Conservation (phyloP, 768 basidiomycete species). For the Lentinus tigrinus region DNA sequence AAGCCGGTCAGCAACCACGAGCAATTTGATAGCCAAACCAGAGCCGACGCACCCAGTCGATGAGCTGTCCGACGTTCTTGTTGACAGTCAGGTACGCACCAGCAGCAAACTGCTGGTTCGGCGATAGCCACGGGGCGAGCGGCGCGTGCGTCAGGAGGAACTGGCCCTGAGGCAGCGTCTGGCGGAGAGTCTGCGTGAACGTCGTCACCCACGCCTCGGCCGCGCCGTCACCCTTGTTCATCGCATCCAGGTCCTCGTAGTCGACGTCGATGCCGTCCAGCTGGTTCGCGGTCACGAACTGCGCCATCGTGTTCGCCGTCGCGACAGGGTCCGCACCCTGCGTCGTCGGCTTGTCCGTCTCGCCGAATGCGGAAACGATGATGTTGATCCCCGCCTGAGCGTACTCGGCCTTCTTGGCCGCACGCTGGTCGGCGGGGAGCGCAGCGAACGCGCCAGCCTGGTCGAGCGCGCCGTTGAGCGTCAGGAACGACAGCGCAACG, state of each 20-base stretch:
- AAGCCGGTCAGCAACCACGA: neutral
- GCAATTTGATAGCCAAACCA: constrained; percentile 20
- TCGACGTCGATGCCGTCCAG: constrained; percentile 26
- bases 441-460: constrained; percentile 5
- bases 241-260: constrained; percentile 23
- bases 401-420: constrained; percentile 22
- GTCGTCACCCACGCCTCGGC: constrained; percentile 25
- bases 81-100: constrained; percentile 57
- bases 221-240: constrained; percentile 16
- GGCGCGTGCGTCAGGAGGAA: constrained; percentile 23
- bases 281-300: constrained; percentile 32
- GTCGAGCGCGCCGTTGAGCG: constrained; percentile 7
- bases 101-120: constrained; percentile 28
- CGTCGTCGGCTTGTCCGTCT: constrained; percentile 30
- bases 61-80: constrained; percentile 47
- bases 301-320: constrained; percentile 33
- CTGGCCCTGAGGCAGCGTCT: constrained; percentile 20
- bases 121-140: constrained; percentile 26
- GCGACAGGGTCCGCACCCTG: constrained; percentile 28
- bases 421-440: constrained; percentile 7
- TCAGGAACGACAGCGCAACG: constrained; percentile 13
- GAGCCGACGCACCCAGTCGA: constrained; percentile 46
- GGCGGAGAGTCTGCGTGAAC: constrained; percentile 23
- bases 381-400: constrained; percentile 21
- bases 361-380: constrained; percentile 23